phyloP scores from a whole-genome alignment of 805 yeast genomes.

The Lipomyces mesembrius region DNA sequence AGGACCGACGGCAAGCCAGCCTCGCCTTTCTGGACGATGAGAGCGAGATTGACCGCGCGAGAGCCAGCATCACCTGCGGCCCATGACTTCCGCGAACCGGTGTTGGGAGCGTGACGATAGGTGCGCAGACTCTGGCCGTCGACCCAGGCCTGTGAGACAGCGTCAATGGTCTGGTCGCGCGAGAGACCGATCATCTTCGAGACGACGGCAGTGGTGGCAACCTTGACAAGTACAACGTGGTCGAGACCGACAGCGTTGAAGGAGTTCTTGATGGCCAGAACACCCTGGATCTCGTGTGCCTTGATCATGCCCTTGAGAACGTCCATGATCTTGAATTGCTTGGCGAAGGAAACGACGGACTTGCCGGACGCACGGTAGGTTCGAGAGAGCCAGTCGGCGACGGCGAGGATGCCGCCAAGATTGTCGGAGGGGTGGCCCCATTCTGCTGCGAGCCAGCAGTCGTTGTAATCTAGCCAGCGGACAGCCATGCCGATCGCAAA shows the following conservation, averaged over 20 bases:
- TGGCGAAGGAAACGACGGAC: slow-evolving; percentile 46
- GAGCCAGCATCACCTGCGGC: slow-evolving; percentile 69
- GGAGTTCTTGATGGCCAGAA: slow-evolving; percentile 62
- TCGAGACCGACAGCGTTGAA: slow-evolving; percentile 64
- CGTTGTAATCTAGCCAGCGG: slow-evolving; percentile 66
- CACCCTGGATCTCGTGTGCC: slow-evolving; percentile 68
- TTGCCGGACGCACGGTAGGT: slow-evolving; percentile 50
- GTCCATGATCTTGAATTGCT: slow-evolving; percentile 54
- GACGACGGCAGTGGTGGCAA: slow-evolving; percentile 65
- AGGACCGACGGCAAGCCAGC: slow-evolving; percentile 62
- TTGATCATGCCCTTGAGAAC: slow-evolving; percentile 62
- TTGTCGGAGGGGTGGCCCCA: slow-evolving; percentile 73
- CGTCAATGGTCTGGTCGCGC: slow-evolving; percentile 58
- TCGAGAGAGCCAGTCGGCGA: slow-evolving; percentile 61
- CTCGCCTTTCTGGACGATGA: slow-evolving; percentile 58
- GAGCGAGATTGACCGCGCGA: slow-evolving; percentile 61
- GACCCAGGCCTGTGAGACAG: slow-evolving; percentile 63
- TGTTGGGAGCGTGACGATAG: slow-evolving; percentile 67
- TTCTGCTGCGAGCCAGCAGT: slow-evolving; percentile 71
- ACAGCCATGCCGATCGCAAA: slow-evolving; percentile 61
- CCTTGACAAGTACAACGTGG: slow-evolving; percentile 62
- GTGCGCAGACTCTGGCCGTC: slow-evolving; percentile 65
- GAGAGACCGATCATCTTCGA: slow-evolving; percentile 58
- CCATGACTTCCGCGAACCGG: slow-evolving; percentile 68
- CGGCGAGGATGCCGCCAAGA: slow-evolving; percentile 62